Evolutionary conservation across 2,329 filamentous ascomycete species (phyloP).

Genomic region (Aspergillus novofumigatus): DNA sequence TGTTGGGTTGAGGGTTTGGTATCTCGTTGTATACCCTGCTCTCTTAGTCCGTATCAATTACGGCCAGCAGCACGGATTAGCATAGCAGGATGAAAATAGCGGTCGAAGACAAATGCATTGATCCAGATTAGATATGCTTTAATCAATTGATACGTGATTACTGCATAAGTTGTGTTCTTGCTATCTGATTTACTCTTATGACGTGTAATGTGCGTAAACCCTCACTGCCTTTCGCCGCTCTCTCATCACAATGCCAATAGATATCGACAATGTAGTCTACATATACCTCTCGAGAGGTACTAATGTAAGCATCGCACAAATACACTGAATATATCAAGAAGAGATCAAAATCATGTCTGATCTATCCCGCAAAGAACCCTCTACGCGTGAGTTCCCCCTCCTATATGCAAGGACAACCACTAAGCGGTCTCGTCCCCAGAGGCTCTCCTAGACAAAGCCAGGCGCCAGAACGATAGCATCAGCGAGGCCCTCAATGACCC

Average conservation of each 20-base stretch:
- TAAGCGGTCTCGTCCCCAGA: neutral
- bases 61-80: too few relatives aligned
- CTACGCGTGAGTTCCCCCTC: neutral
- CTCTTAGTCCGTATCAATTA: too few relatives aligned
- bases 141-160: neutral
- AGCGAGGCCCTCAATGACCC: neutral
- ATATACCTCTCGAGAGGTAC: neutral
- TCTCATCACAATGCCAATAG: neutral
- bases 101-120: neutral
- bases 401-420: neutral
- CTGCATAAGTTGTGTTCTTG: neutral
- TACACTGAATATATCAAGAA: neutral
- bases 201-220: neutral
- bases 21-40: too few relatives aligned
- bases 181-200: neutral
- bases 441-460: neutral
- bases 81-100: neutral
- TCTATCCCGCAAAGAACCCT: constrained; percentile 6
- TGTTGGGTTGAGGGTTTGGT: too few relatives aligned
- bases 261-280: neutral
- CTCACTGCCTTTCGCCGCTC: neutral
- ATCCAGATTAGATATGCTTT: neutral
- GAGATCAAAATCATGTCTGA: constrained; percentile 1
- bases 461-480: neutral
- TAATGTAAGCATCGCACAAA: neutral